Evolutionary conservation across 371 early-diverging fungal genomes (phyloP).

Genomic region (Mucor piriformis): DNA sequence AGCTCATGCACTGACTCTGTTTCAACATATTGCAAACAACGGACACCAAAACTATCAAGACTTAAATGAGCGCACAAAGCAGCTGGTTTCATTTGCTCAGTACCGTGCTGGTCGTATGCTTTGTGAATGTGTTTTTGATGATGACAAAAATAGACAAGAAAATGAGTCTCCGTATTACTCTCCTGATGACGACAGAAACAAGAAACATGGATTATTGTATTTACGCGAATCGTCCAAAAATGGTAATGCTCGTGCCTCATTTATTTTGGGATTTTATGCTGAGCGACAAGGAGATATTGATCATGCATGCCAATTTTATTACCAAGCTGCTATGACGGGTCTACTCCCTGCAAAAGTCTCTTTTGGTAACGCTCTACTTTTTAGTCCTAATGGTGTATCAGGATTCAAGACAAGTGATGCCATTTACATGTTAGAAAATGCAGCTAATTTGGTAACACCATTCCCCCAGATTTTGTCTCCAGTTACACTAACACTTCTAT

Average conservation of each 20-base stretch:
- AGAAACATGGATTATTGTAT: slow-evolving; percentile 17
- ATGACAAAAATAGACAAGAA: slow-evolving; percentile 1
- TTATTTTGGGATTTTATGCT: slow-evolving; percentile 19
- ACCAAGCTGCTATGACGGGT: slow-evolving; percentile 6
- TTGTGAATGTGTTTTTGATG: slow-evolving; percentile 7
- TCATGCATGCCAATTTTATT: slow-evolving; percentile 10
- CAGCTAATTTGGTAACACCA: slow-evolving; percentile 17
- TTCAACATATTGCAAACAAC: slow-evolving; percentile 19
- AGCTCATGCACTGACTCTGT: slow-evolving; percentile 15
- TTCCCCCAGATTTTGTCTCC: background rate
- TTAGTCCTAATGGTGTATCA: background rate
- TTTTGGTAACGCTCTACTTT: slow-evolving; percentile 13
- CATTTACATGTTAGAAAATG: slow-evolving; percentile 8
- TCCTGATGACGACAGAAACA: background rate
- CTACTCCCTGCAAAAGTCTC: slow-evolving; percentile 17
- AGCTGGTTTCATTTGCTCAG: slow-evolving; percentile 23
- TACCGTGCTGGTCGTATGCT: slow-evolving; percentile 26
- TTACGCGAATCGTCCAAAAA: slow-evolving; percentile 11
- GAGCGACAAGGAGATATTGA: slow-evolving; percentile 16
- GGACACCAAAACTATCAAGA: slow-evolving; percentile 8
- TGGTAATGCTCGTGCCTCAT: slow-evolving; percentile 20
- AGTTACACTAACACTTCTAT: slow-evolving; percentile 3
- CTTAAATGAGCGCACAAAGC: background rate
- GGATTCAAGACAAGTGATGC: slow-evolving; percentile 8
- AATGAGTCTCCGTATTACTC: too few species aligned